Evolutionary conservation across 768 basidiomycete species (phyloP), one percentile per base, ranked within the genome.

Genomic region (Cystofilobasidium bisporidii): DNA sequence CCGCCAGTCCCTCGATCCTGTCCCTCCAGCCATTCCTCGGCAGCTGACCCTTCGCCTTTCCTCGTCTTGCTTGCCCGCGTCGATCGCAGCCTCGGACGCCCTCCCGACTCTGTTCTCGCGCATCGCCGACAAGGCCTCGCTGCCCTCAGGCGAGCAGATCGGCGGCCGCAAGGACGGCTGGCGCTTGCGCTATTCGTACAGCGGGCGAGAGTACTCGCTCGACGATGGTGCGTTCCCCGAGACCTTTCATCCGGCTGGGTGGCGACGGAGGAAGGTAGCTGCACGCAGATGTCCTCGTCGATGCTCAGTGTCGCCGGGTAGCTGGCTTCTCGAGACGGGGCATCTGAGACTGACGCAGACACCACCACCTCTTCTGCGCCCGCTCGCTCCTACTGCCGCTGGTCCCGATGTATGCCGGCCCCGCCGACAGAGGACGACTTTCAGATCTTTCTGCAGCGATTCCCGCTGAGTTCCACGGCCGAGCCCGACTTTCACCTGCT

Each of bases 141-240:
- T 68, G 3, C 67, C 67, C 26, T 63, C 61, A 1, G 67, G 67
- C 22, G 53, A 68, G 41, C 61, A 62, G 62, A 68, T 68, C 48
- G 66, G 66, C 28, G 24, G 32, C 30, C 28, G 40, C 60, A 67
- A 67, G 50, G 62, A 59, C n/a, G 67, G 67, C 15, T 68, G 57
- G 55, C 20, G 89, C 84, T 79, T 94, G 58, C 90, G 91, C 73
- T 97, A 97, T 74, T 83, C 87, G 70, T 92, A 84, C 80, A 84
- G 85, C 71, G 83, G 85, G 18, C 80, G 84, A 0, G 76, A 89
- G 59, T 96, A 89, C 89, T 87, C 88, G 73, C 78, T 97, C 15
- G 90, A 94, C 74, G 92, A 97, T 73, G 91, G 91, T 87, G 36
- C 36, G 36, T 36, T 12, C 36, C n/a, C n/a, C n/a, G n/a, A n/a